Percentiles rank a stretch among this genome's conserved stretches.
phyloP scores from a whole-genome alignment of 202 grass and related monocot genomes.

The Alloteropsis angusta region DNA sequence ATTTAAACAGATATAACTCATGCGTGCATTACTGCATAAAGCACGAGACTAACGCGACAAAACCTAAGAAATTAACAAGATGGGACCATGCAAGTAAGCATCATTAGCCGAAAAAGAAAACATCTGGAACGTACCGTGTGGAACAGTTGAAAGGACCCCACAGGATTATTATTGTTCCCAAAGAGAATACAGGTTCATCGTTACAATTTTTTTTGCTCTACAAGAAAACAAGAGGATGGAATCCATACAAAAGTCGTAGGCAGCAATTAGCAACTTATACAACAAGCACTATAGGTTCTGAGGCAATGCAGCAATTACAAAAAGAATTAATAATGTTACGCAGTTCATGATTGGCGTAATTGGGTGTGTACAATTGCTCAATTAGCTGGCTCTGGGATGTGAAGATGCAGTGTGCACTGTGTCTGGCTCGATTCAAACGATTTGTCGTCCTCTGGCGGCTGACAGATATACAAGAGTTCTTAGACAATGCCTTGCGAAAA shows the following conservation, averaged over 20 bases:
- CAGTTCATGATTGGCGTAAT: too few species aligned
- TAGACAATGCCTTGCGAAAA: too few species aligned
- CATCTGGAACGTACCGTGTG: neutral
- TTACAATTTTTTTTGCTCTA: slow-evolving; percentile 18
- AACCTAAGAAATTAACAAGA: neutral
- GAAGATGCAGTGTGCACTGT: too few species aligned
- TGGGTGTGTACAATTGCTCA: too few species aligned
- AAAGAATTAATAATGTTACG: too few species aligned
- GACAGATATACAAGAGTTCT: too few species aligned
- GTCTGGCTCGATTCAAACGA: too few species aligned
- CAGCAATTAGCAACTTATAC: slow-evolving; percentile 28
- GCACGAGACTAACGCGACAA: neutral
- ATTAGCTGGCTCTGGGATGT: too few species aligned
- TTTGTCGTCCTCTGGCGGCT: too few species aligned
- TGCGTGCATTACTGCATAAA: neutral
- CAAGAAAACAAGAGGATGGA: neutral
- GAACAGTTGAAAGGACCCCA: neutral
- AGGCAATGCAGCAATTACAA: too few species aligned
- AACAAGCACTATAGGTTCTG: too few species aligned
- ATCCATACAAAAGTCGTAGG: neutral
- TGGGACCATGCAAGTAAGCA: neutral
- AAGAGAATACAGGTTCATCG: neutral
- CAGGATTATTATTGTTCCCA: neutral
- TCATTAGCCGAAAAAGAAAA: neutral
- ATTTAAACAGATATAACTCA: neutral